Conservation (phyloP, 805 yeast genomes). For the Nakazawaea pomicola region DNA sequence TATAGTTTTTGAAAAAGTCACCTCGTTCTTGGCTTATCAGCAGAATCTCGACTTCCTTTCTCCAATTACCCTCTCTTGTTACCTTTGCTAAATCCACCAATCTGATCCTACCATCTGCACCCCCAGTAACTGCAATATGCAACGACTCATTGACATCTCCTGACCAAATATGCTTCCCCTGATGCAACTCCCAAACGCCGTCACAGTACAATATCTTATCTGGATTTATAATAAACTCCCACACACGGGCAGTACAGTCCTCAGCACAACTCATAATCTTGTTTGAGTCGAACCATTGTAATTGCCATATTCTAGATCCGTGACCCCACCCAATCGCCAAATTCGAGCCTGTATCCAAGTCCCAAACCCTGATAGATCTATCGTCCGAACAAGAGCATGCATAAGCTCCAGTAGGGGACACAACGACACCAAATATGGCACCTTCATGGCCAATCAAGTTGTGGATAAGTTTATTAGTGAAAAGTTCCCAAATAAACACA, state of each 20-base stretch:
- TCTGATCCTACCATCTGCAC: conserved; percentile 85
- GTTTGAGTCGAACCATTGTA: conserved; percentile 42
- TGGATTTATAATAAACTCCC: conserved; percentile 44
- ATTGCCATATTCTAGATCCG: conserved; percentile 87
- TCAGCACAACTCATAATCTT: conserved; percentile 69
- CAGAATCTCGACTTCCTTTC: conserved; percentile 28
- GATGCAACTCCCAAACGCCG: conserved; percentile 61
- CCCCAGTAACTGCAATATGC: conserved; percentile 71
- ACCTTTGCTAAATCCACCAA: conserved; percentile 46
- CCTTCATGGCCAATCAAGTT: conserved; percentile 80
- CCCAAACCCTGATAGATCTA: conserved; percentile 78
- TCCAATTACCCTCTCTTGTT: conserved; percentile 23
- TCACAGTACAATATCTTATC: conserved; percentile 32
- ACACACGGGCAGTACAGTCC: conserved; percentile 78
- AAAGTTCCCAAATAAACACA: conserved; percentile 69
- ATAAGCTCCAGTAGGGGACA: conserved; percentile 49
- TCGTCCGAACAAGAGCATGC: conserved; percentile 91
- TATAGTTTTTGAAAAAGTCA: conserved; percentile 61
- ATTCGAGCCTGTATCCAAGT: conserved; percentile 47
- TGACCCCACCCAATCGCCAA: conserved; percentile 95
- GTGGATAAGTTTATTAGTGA: conserved; percentile 36
- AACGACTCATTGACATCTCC: conserved; percentile 46
- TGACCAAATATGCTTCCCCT: conserved; percentile 87
- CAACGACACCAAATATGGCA: conserved; percentile 76
- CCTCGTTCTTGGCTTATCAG: conserved; percentile 26